phyloP scores from a whole-genome alignment of 169 alveolate genomes.

The Babesia ovis region DNA sequence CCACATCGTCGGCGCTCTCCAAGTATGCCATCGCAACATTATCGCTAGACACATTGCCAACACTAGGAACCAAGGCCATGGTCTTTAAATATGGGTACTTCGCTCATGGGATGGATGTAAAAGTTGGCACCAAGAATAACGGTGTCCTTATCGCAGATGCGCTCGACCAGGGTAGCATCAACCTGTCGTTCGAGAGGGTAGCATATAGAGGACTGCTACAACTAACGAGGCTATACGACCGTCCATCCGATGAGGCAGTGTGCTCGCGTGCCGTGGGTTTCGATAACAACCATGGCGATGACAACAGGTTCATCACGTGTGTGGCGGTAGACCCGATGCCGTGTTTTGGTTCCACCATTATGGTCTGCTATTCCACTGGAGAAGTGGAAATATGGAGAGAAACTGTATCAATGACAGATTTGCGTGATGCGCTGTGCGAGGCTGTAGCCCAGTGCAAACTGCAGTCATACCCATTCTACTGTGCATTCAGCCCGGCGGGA shows the following conservation, averaged over 20 bases:
- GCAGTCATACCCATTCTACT: slow-evolving; percentile 25
- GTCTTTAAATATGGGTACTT: slow-evolving; percentile 46
- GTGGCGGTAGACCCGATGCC: slow-evolving; percentile 27
- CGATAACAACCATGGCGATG: slow-evolving; percentile 8
- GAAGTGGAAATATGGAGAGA: slow-evolving; percentile 36
- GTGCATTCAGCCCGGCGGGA: slow-evolving; percentile 32
- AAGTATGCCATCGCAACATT: slow-evolving; percentile 4
- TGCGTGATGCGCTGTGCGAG: slow-evolving; percentile 38
- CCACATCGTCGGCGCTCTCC: slow-evolving; percentile 18
- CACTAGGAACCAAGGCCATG: slow-evolving; percentile 32
- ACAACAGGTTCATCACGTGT: slow-evolving; percentile 19
- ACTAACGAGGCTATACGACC: not conserved
- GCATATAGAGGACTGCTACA: slow-evolving; percentile 8
- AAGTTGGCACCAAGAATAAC: not conserved
- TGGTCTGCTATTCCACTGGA: slow-evolving; percentile 35
- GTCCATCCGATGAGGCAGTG: not conserved
- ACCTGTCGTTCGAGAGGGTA: slow-evolving; percentile 2
- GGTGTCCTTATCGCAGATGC: slow-evolving; percentile 17
- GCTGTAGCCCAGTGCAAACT: slow-evolving; percentile 34
- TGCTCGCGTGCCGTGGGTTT: slow-evolving; percentile 21
- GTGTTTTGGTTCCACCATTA: slow-evolving; percentile 19
- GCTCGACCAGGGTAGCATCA: slow-evolving; percentile 20
- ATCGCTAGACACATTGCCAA: not conserved
- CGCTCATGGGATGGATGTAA: slow-evolving; percentile 12
- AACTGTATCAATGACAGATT: slow-evolving; percentile 27